These are phyloP conservation scores for Ogataea paraovalis DNA, from an alignment of 805 yeast genomes.

Conservation along the genomic window DNA sequence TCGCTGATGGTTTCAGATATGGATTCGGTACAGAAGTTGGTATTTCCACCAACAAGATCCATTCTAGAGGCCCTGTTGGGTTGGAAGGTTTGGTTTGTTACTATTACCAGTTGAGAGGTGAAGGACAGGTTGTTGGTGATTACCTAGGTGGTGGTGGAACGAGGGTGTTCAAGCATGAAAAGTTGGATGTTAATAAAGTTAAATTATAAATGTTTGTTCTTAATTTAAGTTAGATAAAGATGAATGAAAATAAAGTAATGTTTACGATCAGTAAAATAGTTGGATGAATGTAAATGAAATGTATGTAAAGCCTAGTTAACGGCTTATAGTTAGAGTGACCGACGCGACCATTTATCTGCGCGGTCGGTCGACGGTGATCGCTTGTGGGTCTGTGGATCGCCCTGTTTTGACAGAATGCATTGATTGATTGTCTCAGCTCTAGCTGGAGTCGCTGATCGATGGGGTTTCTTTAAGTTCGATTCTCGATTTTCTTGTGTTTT, in stretches of 20 bases:
- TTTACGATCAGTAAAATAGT: too few relatives aligned
- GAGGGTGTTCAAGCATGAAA: slow-evolving; percentile 71
- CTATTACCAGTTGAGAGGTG: slow-evolving; percentile 88
- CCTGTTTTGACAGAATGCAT: too few relatives aligned
- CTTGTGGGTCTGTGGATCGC: too few relatives aligned
- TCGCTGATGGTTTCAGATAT: slow-evolving; percentile 97
- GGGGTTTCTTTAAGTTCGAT: too few relatives aligned
- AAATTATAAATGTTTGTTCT: slow-evolving; percentile 1
- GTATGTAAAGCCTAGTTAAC: too few relatives aligned
- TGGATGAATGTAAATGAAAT: too few relatives aligned
- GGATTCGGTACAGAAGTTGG: slow-evolving; percentile 99
- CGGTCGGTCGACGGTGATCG: too few relatives aligned
- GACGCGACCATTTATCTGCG: too few relatives aligned
- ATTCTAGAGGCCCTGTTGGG: slow-evolving; percentile 98
- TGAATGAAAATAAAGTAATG: not conserved
- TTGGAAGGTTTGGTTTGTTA: slow-evolving; percentile 94
- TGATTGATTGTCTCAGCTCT: too few relatives aligned
- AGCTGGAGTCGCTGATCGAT: too few relatives aligned
- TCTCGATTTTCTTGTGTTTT: not conserved
- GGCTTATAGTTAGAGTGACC: too few relatives aligned
- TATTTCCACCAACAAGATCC: slow-evolving; percentile 92
- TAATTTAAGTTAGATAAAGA: not conserved
- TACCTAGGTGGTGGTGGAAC: slow-evolving; percentile 92
- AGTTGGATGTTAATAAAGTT: slow-evolving; percentile 39
- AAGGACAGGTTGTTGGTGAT: slow-evolving; percentile 90